These are phyloP conservation scores for Metarhizium sp. DNA, from an alignment of 2,329 filamentous ascomycete species.

Conservation along the genomic window DNA sequence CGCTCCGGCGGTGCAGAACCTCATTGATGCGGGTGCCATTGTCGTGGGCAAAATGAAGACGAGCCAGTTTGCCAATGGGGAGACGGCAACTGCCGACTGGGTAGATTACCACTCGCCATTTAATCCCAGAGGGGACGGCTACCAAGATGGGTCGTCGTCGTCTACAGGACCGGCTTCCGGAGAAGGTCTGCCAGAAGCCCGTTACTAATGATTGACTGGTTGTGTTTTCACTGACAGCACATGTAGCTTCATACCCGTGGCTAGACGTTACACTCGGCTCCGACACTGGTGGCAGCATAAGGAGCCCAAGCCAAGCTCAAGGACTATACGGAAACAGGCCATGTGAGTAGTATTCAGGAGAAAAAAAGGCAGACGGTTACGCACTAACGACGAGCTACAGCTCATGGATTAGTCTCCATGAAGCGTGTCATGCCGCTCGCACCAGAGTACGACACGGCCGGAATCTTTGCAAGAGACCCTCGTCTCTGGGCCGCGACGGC, in stretches of 20 bases:
- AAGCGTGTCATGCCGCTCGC: conserved; percentile 31
- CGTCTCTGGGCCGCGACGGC: conserved; percentile 23
- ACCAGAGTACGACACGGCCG: conserved; percentile 32
- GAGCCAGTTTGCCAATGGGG: conserved; percentile 32
- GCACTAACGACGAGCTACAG: not conserved
- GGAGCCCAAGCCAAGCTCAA: conserved; percentile 31
- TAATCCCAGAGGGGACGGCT: conserved; percentile 37
- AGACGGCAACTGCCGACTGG: conserved; percentile 36
- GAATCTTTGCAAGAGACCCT: conserved; percentile 29
- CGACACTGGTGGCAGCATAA: conserved; percentile 36
- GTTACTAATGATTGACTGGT: too few relatives aligned
- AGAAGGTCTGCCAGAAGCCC: not conserved
- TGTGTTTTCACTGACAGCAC: not conserved
- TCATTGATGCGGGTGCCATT: conserved; percentile 48
- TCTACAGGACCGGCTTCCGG: conserved; percentile 18
- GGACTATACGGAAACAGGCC: conserved; percentile 38
- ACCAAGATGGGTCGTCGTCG: conserved; percentile 33
- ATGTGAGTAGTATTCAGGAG: not conserved
- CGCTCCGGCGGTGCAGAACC: conserved; percentile 40
- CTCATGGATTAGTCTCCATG: conserved; percentile 27
- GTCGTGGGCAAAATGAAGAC: conserved; percentile 37
- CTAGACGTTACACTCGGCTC: conserved; percentile 33
- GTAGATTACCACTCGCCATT: conserved; percentile 29
- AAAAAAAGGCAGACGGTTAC: not conserved
- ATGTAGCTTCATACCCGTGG: conserved; percentile 31